Conservation (phyloP, 257 asterid genomes). For the Jasminum sambac region DNA sequence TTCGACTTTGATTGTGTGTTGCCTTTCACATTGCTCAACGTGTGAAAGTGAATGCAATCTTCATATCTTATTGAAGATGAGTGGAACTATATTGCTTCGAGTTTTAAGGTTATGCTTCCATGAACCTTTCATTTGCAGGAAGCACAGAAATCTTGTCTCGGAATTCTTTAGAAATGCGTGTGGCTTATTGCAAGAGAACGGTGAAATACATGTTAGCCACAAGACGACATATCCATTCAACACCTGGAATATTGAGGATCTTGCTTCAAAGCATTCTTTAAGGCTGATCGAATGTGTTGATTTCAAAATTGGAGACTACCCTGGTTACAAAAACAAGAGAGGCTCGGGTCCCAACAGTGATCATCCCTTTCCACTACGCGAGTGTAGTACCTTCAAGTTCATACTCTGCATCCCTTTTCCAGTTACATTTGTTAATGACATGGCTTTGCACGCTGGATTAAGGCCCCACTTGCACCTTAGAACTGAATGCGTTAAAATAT, state of each 20-base stretch:
- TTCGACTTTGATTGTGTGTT: too few species aligned
- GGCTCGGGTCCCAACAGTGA: constrained; percentile 55
- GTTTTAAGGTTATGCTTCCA: neutral
- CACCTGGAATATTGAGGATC: constrained; percentile 47
- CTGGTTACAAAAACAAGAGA: constrained; percentile 55
- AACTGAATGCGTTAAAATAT: constrained; percentile 33
- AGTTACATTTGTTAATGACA: neutral
- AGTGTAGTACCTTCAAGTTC: constrained; percentile 52
- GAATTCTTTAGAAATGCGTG: constrained; percentile 48
- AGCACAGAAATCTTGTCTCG: constrained; percentile 48
- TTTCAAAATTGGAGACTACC: constrained; percentile 47
- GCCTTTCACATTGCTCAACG: too few species aligned
- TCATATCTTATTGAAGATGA: too few species aligned
- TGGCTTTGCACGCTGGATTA: neutral
- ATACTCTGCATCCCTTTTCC: constrained; percentile 11
- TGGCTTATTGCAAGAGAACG: constrained; percentile 35
- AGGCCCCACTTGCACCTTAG: neutral
- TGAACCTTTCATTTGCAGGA: constrained; percentile 29
- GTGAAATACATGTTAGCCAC: constrained; percentile 60
- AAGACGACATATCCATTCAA: constrained; percentile 41
- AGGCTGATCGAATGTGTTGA: constrained; percentile 21
- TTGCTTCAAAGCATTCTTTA: constrained; percentile 37
- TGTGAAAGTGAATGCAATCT: too few species aligned
- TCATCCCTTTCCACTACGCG: constrained; percentile 40
- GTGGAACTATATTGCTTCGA: too few species aligned